Conservation (phyloP, 106 monocot species). For the Dioscorea dumetorum region DNA sequence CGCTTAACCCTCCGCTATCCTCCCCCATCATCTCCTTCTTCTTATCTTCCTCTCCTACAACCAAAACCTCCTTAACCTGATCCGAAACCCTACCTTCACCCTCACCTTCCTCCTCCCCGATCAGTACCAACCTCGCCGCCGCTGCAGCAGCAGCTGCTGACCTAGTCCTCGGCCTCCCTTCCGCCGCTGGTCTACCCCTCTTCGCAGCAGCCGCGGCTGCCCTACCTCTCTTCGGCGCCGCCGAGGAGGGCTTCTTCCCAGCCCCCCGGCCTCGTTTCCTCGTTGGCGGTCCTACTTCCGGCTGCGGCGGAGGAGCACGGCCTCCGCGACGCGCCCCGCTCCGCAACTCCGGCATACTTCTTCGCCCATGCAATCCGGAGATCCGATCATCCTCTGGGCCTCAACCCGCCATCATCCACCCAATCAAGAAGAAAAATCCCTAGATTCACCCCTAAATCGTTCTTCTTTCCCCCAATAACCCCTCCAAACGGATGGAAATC, state of each 20-base stretch:
- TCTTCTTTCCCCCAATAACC: not conserved
- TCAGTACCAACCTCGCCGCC: not conserved
- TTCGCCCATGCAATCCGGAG: constrained; percentile 30
- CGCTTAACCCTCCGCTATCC: constrained; percentile 30
- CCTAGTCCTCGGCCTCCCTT: constrained; percentile 18
- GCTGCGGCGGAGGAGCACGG: constrained; percentile 5
- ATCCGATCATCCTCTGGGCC: constrained; percentile 15
- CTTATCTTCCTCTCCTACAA: constrained; percentile 11
- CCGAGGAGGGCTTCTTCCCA: constrained; percentile 1
- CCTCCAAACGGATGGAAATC: not conserved
- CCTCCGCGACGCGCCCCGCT: constrained; percentile 31
- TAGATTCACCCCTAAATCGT: not conserved
- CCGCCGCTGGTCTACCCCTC: not conserved
- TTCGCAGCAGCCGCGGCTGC: constrained; percentile 2
- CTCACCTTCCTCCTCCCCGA: constrained; percentile 12
- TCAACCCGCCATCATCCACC: not conserved
- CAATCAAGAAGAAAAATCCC: not conserved
- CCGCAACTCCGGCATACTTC: constrained; percentile 35
- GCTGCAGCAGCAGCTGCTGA: constrained; percentile 9
- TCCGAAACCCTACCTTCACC: constrained; percentile 11
- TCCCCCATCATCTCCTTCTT: constrained; percentile 14
- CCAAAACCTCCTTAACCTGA: constrained; percentile 20
- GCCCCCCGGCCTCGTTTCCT: constrained; percentile 21
- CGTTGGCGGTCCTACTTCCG: constrained; percentile 13
- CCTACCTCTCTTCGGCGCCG: not conserved